Evolutionary conservation across 805 yeast species (phyloP), one percentile per base, ranked within the genome.

Genomic region (Monosporozyma aerobia): DNA sequence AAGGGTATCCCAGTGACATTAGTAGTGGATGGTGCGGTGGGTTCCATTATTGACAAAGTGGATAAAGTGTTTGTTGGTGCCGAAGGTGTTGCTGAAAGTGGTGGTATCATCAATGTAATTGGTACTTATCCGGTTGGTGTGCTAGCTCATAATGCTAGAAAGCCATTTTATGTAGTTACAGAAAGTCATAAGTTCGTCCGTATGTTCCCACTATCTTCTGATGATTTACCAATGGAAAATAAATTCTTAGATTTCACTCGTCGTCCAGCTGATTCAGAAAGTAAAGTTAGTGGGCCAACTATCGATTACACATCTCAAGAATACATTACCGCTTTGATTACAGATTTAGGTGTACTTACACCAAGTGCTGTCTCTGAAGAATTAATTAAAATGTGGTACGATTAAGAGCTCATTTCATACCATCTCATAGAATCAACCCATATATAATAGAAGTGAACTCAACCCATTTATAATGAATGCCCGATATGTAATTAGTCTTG

Each of bases 281-380:
- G 71, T 25, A 63, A 72, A n/a, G 65, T 71, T 23, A 60, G 72
- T 49, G 74, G 77, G 49, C 89, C 90, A 22, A 73, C 75, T 49
- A 80, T 90, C 48, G 99, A 94, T 69, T 95, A 90, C 71, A 94
- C 99, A 0, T 95, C 97, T 11, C 97, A 94, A 69, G 92, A 90
- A 60, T 89, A 84, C 63, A 87, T 94, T 51, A 94, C 99, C 2
- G 98, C 98, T 3, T 77, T 94, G 59, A 89, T 94, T 54, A 92
- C 99, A 3, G 99, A 94, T 68, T 75, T 94, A 57, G 99, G 99
- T 16, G 97, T 94, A 1, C 76, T 94, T 59, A 94, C 99, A 6
- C 97, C 99, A 11, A 85, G 96, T 55, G 98, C 98, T 0, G 99
- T 94, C 22, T 85, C 96, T n/a, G 99, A 94, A 68, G 99, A 94